These are phyloP conservation scores for Blastobotrys mokoenaii DNA, from an alignment of 805 yeast genomes.

Conservation along the genomic window DNA sequence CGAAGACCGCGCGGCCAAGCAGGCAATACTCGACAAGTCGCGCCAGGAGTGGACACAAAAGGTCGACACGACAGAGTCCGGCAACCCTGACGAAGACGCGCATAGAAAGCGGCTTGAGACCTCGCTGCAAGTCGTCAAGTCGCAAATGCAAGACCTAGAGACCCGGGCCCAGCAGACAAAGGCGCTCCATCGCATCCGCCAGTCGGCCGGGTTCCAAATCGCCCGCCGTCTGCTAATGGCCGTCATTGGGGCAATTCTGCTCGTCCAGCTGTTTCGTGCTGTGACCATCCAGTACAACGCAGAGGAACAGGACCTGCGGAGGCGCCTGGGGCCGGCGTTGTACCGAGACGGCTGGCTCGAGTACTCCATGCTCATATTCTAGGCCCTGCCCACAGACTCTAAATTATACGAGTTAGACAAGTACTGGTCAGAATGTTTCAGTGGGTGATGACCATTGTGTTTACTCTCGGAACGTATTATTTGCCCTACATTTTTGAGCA, in stretches of 20 bases:
- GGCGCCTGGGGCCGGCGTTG: slow-evolving; percentile 1
- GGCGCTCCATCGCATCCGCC: no score
- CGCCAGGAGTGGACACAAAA: not conserved
- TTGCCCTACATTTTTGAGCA: no score
- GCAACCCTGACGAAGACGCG: not conserved
- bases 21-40: not conserved
- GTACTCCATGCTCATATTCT: slow-evolving; percentile 2
- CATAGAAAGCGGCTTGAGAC: not conserved
- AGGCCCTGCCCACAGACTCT: no score
- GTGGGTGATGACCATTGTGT: no score
- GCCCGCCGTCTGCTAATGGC: not conserved
- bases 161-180: not conserved
- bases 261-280: not conserved
- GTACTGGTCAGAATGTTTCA: no score
- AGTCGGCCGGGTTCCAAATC: not conserved
- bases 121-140: not conserved
- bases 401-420: no score
- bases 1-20: not conserved
- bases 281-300: not conserved
- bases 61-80: not conserved
- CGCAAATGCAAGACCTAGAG: not conserved
- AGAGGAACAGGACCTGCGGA: not conserved
- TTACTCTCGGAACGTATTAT: no score
- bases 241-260: not conserved
- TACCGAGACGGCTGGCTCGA: slow-evolving; percentile 5